These are phyloP conservation scores for Crassisporium funariophilum DNA, from an alignment of 768 basidiomycete species.

Conservation along the genomic window DNA sequence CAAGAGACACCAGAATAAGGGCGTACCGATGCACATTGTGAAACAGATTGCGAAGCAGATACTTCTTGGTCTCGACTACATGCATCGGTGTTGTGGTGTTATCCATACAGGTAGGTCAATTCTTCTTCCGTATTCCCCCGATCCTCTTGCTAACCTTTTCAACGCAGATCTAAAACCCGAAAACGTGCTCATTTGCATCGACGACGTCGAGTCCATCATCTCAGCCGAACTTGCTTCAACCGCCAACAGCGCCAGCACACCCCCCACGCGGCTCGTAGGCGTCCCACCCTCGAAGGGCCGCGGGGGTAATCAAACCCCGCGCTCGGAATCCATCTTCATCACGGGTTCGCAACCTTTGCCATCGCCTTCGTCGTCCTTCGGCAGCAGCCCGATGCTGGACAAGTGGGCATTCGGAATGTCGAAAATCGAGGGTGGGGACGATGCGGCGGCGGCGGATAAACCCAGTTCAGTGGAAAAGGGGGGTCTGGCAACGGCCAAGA, in stretches of 20 bases:
- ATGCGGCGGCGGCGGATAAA: conserved; percentile 27
- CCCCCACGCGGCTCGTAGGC: conserved; percentile 77
- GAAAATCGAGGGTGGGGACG: conserved; percentile 66
- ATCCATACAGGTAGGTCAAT: conserved; percentile 90
- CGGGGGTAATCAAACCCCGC: conserved; percentile 95
- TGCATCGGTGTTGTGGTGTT: conserved; percentile 96
- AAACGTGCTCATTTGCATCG: conserved; percentile 96
- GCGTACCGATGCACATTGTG: conserved; percentile 90
- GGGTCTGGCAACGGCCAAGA: conserved; percentile 20
- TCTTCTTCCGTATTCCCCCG: conserved; percentile 1
- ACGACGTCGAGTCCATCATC: conserved; percentile 94
- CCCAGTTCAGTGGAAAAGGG: conserved; percentile 19
- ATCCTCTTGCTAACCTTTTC: conserved; percentile 9
- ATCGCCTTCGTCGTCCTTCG: conserved; percentile 75
- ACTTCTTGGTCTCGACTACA: conserved; percentile 93
- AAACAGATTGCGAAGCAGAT: conserved; percentile 98
- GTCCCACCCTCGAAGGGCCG: conserved; percentile 92
- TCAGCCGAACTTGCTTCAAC: conserved; percentile 69
- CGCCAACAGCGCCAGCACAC: conserved; percentile 45
- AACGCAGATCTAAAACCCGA: conserved; percentile 89
- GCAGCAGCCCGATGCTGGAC: conserved; percentile 72
- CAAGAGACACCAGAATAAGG: conserved; percentile 98
- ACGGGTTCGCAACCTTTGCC: conserved; percentile 94
- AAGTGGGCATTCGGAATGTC: conserved; percentile 92
- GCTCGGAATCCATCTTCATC: conserved; percentile 76